Conservation (phyloP, 495 filamentous ascomycete species). For the Apiosordaria backusii region DNA sequence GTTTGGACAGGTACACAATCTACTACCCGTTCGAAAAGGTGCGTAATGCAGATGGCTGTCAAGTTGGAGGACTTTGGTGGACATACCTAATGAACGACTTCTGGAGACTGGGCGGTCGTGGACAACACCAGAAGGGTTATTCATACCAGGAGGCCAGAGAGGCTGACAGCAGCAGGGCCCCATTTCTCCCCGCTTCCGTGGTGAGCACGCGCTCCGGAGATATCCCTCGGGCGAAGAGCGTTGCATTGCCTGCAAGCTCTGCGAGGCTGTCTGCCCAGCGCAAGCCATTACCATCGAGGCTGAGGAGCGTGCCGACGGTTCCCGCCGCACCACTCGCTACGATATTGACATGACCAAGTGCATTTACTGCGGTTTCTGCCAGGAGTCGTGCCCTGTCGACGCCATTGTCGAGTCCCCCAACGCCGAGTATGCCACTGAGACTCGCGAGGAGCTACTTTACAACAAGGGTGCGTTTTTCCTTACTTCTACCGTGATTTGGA, state of each 20-base stretch:
- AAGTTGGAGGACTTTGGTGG: background rate
- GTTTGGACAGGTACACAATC: slow-evolving; percentile 77
- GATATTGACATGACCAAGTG: slow-evolving; percentile 99
- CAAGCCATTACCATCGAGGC: slow-evolving; percentile 98
- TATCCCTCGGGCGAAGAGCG: slow-evolving; percentile 98
- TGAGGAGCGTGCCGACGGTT: slow-evolving; percentile 94
- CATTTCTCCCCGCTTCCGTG: slow-evolving; percentile 95
- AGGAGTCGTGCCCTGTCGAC: slow-evolving; percentile 97
- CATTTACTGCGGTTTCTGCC: slow-evolving; percentile 99
- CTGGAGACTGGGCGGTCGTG: background rate
- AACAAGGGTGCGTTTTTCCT: slow-evolving; percentile 71
- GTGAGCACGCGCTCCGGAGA: slow-evolving; percentile 90
- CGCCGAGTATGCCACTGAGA: slow-evolving; percentile 97
- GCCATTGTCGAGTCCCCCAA: slow-evolving; percentile 97
- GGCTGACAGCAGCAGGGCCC: slow-evolving; percentile 57
- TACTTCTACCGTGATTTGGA: background rate
- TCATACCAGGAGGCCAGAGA: background rate
- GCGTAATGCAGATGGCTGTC: slow-evolving; percentile 15
- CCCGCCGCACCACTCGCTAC: slow-evolving; percentile 90
- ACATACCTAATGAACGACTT: background rate
- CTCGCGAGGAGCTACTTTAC: slow-evolving; percentile 92
- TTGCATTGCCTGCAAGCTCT: slow-evolving; percentile 99
- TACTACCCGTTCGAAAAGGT: slow-evolving; percentile 98
- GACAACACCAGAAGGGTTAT: background rate
- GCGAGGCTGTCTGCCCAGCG: slow-evolving; percentile 95